Evolutionary conservation across 257 asterid species (phyloP).

Genomic region (Misopates orontium): DNA sequence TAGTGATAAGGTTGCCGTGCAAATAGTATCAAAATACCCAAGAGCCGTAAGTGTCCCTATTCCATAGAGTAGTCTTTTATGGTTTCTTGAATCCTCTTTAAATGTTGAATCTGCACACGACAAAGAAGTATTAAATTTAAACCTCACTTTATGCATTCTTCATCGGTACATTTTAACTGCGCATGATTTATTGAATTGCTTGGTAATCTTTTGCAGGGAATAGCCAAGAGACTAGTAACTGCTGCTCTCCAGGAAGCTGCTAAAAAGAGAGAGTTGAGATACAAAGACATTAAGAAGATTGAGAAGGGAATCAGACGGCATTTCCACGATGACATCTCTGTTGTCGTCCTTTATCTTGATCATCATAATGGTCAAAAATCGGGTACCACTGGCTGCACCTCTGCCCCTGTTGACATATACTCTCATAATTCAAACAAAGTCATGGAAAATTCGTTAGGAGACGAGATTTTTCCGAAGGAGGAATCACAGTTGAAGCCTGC

Average conservation of each 20-base stretch:
- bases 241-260: conserved; percentile 88
- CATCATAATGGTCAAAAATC: conserved; percentile 41
- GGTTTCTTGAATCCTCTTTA: background rate
- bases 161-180: background rate
- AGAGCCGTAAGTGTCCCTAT: conserved; percentile 63
- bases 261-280: conserved; percentile 86
- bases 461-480: conserved; percentile 47
- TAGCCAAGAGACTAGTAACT: conserved; percentile 79
- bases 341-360: conserved; percentile 78
- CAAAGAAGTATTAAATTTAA: background rate
- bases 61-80: background rate
- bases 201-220: conserved; percentile 59
- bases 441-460: conserved; percentile 36
- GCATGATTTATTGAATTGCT: background rate
- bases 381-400: conserved; percentile 38
- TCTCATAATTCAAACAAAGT: conserved; percentile 60
- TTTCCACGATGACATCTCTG: conserved; percentile 92
- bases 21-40: conserved; percentile 69
- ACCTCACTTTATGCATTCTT: background rate
- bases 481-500: conserved; percentile 29
- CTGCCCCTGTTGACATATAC: conserved; percentile 76
- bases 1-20: conserved; percentile 77
- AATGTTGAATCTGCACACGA: background rate
- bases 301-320: conserved; percentile 88
- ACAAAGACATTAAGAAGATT: conserved; percentile 72